Base-by-base conservation (phyloP, 1,139 yeast species). In the Arxiozyma slooffiae region DNA sequence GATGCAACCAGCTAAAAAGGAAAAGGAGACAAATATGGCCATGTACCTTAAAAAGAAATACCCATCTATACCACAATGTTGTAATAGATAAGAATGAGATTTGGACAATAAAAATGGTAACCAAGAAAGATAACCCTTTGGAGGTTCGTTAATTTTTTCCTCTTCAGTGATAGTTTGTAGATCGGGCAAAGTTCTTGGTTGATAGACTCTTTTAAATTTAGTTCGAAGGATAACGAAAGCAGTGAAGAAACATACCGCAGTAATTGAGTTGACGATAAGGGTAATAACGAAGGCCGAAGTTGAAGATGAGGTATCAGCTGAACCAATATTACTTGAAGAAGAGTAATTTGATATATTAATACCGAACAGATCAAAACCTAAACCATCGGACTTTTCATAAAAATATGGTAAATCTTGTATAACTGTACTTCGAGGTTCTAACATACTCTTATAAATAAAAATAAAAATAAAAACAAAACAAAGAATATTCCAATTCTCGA, bases 41-140 rank as follows among this genome's bases (percentile, higher is more conserved):
- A 92, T 66, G 66, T 82, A 92, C 57, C 98, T 75, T 50, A 87
- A 67, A 63, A 86, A 90, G 60, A 89, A 81, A 69, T 88, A 92
- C 17, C 96, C 97, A 67, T 90, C 97, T 14, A 87, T 68, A 42
- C 96, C 95, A 34, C 88, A 76, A 57, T 85, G 88, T 61, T 85
- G 86, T 55, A 92, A 76, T 50, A 88, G 69, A 63, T 77, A 86
- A 1, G 82, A 62, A 57, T 85, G 92, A 1, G 85, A 80, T 58
- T 80, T 79, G 14, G 66, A 56, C 46, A 81, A 56, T 26, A 83
- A 54, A 47, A 71, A 71, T 1, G 76, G 66, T 3, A 82, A 56
- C 94, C 92, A 85, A 11, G 71, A 61, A 47, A 75, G 69, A 1
- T 75, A 69, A 1, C 86, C 85, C 5, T 67, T 58, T 1, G 88